Conservation (phyloP, 2,329 filamentous ascomycete genomes). For the Mycosphaerella arachidis region DNA sequence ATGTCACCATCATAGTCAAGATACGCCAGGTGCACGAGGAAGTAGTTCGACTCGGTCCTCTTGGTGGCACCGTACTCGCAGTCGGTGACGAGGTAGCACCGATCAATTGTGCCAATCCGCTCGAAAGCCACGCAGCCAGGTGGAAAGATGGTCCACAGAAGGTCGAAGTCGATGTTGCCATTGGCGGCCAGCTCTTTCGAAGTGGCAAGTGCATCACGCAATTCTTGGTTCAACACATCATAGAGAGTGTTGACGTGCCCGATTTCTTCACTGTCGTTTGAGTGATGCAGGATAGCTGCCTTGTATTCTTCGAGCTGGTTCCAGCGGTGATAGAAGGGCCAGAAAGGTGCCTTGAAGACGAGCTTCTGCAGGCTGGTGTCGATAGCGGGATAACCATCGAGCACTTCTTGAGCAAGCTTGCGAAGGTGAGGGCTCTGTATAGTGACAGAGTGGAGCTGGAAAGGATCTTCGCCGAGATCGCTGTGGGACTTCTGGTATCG, state of each 20-base stretch:
- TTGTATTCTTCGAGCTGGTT: neutral
- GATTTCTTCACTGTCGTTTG: conserved; percentile 11
- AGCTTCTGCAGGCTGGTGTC: conserved; percentile 57
- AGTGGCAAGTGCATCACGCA: conserved; percentile 39
- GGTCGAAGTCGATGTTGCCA: conserved; percentile 32
- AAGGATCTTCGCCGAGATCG: conserved; percentile 1
- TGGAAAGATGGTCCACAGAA: conserved; percentile 34
- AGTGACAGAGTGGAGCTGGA: conserved; percentile 54
- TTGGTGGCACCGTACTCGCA: neutral
- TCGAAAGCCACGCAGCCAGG: conserved; percentile 30
- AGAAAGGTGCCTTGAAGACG: conserved; percentile 52
- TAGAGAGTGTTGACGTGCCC: conserved; percentile 38
- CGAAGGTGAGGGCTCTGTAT: conserved; percentile 61
- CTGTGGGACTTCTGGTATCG: conserved; percentile 3
- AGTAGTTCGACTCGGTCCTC: neutral
- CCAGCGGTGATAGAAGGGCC: conserved; percentile 65
- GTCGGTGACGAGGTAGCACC: neutral
- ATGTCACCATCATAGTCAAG: conserved; percentile 37
- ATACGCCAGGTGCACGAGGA: conserved; percentile 30
- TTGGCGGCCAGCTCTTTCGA: conserved; percentile 36
- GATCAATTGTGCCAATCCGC: neutral
- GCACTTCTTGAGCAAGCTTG: conserved; percentile 50
- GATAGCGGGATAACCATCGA: conserved; percentile 57
- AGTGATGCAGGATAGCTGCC: neutral
- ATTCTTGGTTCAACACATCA: conserved; percentile 37